Conservation (phyloP, 257 asterid genomes). For the Gardenia jasminoides region DNA sequence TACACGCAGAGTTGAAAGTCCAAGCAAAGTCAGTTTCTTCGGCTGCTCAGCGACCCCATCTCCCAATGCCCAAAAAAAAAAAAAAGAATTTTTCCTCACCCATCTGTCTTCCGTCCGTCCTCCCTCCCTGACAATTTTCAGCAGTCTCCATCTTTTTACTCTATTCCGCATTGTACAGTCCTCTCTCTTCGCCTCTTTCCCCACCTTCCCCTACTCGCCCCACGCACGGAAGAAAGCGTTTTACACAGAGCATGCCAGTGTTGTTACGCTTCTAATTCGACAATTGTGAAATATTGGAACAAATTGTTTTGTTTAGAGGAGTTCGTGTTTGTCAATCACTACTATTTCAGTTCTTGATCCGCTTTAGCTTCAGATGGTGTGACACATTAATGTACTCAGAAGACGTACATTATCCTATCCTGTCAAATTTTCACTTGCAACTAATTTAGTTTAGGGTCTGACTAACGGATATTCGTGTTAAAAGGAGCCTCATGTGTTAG, state of each 20-base stretch:
- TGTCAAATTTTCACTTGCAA: too few species aligned
- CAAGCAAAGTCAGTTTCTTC: conserved; percentile 17
- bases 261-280: not conserved
- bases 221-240: not conserved
- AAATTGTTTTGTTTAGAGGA: too few species aligned
- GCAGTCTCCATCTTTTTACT: not conserved
- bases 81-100: not conserved
- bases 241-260: too few species aligned
- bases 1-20: not conserved
- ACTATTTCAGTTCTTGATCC: too few species aligned
- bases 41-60: conserved; percentile 3
- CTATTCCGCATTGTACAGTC: not conserved
- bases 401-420: too few species aligned
- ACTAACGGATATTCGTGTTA: too few species aligned
- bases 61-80: conserved; percentile 4
- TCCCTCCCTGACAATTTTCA: conserved; percentile 5
- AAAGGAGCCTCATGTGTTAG: too few species aligned
- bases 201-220: not conserved
- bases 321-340: too few species aligned
- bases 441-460: too few species aligned
- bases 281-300: too few species aligned
- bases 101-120: not conserved
- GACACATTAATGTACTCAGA: too few species aligned
- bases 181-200: not conserved
- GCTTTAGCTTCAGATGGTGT: too few species aligned